A percentile compares a stretch with the other conserved stretches of the same genome.
Conservation (phyloP, 163 green algal species). For the Trebouxiophyceae sp. region DNA sequence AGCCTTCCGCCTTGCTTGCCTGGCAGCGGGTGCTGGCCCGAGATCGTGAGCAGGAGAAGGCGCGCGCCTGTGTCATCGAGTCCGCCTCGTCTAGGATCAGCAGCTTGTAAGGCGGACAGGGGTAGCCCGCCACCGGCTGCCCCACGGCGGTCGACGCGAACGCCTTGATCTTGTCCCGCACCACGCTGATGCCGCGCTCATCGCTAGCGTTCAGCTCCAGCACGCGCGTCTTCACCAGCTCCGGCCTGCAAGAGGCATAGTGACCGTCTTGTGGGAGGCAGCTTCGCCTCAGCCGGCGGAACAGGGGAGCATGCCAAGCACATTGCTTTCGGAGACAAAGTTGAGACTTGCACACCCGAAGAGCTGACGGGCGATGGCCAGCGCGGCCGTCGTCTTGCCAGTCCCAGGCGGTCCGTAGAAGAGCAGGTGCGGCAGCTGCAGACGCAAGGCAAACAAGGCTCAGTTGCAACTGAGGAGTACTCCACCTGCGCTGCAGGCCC, state of each 20-base stretch:
- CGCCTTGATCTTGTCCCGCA: constrained; percentile 87
- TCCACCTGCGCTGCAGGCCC: too few species aligned
- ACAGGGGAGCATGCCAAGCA: too few species aligned
- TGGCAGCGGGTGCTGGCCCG: too few species aligned
- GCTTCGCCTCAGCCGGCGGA: too few species aligned
- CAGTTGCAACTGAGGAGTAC: too few species aligned
- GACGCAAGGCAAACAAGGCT: not conserved
- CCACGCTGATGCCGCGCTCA: constrained; percentile 93
- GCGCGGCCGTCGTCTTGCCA: constrained; percentile 91
- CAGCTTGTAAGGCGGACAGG: constrained; percentile 91
- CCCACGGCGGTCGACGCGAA: constrained; percentile 70
- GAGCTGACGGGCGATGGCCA: constrained; percentile 86
- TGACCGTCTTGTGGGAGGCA: too few species aligned
- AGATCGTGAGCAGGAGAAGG: too few species aligned
- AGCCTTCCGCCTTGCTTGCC: too few species aligned
- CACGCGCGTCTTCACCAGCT: constrained; percentile 77
- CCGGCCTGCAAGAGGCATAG: constrained; percentile 45
- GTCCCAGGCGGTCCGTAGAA: constrained; percentile 97
- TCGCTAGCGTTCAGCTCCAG: constrained; percentile 96
- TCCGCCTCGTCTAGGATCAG: constrained; percentile 97
- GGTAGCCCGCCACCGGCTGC: constrained; percentile 63
- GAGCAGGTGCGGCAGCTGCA: constrained; percentile 87
- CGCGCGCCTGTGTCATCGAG: constrained; percentile 87
- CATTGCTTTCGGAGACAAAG: too few species aligned
- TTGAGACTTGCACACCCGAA: too few species aligned